A percentile compares a stretch with the other conserved stretches of the same genome.
These are phyloP conservation scores for Phylloporus sp. DNA, from an alignment of 1,284 basidiomycete species.

Conservation along the genomic window DNA sequence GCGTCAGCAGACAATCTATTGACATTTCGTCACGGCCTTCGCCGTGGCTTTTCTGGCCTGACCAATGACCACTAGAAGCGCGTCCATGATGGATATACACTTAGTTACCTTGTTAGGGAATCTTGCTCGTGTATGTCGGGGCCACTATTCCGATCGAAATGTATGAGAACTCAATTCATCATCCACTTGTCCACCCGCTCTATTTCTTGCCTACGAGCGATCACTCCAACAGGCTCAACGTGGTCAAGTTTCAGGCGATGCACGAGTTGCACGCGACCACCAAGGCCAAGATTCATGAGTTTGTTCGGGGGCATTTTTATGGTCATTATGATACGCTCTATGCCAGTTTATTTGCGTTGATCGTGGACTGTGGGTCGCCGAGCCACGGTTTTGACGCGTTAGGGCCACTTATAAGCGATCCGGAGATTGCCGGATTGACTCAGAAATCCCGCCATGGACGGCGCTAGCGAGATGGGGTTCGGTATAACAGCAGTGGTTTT, in stretches of 20 bases:
- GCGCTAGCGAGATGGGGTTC: constrained; percentile 26
- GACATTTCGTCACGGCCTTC: constrained; percentile 46
- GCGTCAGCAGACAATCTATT: constrained; percentile 45
- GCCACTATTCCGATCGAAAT: neutral
- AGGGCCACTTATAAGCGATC: too few relatives aligned
- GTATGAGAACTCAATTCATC: constrained; percentile 1
- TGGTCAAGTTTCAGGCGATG: constrained; percentile 95
- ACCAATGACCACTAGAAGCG: too few relatives aligned
- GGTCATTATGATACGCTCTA: constrained; percentile 97
- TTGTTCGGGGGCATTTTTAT: constrained; percentile 97
- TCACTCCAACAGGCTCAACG: constrained; percentile 90
- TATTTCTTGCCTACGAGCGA: neutral
- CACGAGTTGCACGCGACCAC: constrained; percentile 93
- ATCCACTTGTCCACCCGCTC: constrained; percentile 2
- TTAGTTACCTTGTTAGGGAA: too few relatives aligned
- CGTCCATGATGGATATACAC: too few relatives aligned
- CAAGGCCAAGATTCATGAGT: constrained; percentile 98
- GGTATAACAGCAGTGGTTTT: constrained; percentile 18
- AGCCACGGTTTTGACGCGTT: too few relatives aligned
- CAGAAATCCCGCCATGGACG: constrained; percentile 19
- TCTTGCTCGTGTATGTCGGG: constrained; percentile 21
- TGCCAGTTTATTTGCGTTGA: constrained; percentile 46
- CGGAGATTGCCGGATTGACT: too few relatives aligned
- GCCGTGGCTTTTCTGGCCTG: constrained; percentile 38
- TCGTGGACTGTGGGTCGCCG: too few relatives aligned